Evolutionary conservation across 306 rosid species (phyloP).

Genomic region (Corylus avellana): DNA sequence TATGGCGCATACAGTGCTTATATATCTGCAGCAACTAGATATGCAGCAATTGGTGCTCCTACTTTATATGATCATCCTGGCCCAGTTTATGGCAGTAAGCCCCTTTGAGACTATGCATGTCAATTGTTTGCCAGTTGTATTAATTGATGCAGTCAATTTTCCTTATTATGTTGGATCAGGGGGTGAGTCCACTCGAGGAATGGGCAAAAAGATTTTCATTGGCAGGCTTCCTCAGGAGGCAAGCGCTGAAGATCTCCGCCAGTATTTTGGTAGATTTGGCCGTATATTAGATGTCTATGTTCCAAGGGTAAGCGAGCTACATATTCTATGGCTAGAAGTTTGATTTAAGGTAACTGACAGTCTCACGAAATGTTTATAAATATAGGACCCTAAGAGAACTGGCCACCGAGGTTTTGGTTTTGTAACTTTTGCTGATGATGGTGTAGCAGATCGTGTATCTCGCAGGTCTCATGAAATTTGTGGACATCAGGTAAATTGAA

Average conservation of each 20-base stretch:
- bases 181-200: slow-evolving; percentile 70
- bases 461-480: slow-evolving; percentile 91
- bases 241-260: slow-evolving; percentile 82
- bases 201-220: slow-evolving; percentile 81
- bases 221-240: slow-evolving; percentile 94
- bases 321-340: not conserved
- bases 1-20: slow-evolving; percentile 97
- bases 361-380: slow-evolving; percentile 8
- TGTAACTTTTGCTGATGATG: slow-evolving; percentile 91
- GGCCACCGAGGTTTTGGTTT: slow-evolving; percentile 98
- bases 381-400: slow-evolving; percentile 82
- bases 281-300: slow-evolving; percentile 83
- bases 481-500: slow-evolving; percentile 73
- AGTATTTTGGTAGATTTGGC: slow-evolving; percentile 91
- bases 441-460: slow-evolving; percentile 91
- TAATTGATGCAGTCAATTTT: slow-evolving; percentile 16
- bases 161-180: slow-evolving; percentile 46
- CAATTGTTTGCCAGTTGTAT: slow-evolving; percentile 16
- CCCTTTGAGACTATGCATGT: slow-evolving; percentile 4
- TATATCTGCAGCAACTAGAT: slow-evolving; percentile 93
- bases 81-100: slow-evolving; percentile 84
- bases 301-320: slow-evolving; percentile 66
- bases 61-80: slow-evolving; percentile 91
- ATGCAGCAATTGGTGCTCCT: slow-evolving; percentile 96
- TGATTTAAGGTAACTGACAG: slow-evolving; percentile 24